Conservation (phyloP, 345 rosid species). For the Linum usitatissimum region DNA sequence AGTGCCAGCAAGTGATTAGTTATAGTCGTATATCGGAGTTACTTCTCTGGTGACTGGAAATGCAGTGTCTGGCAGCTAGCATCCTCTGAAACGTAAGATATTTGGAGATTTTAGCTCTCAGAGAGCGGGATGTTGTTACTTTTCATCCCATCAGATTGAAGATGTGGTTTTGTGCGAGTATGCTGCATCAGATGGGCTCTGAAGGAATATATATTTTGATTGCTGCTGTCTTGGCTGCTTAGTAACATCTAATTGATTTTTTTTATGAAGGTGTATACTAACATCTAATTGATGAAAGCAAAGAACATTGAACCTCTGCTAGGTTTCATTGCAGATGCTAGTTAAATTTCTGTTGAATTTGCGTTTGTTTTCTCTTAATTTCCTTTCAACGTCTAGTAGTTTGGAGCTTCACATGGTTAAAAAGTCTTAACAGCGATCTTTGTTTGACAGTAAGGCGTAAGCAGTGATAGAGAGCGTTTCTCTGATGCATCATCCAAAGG, state of each 20-base stretch:
- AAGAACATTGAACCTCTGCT: neutral
- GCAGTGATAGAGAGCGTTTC: neutral
- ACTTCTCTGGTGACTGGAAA: neutral
- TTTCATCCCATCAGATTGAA: neutral
- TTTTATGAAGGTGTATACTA: too few species aligned
- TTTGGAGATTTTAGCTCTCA: neutral
- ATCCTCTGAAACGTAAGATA: neutral
- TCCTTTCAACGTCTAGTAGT: neutral
- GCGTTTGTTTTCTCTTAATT: neutral
- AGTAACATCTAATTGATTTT: too few species aligned
- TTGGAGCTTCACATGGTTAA: neutral
- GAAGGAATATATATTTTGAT: too few species aligned
- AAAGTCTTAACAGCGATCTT: neutral
- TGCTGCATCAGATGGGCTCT: neutral
- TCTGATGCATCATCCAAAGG: neutral
- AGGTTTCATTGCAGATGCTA: neutral
- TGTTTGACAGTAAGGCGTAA: neutral
- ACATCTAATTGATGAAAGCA: neutral
- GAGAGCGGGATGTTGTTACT: neutral
- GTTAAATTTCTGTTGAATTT: neutral
- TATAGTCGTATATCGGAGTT: neutral
- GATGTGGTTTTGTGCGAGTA: neutral
- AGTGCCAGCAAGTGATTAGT: conserved; percentile 8
- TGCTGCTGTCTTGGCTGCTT: too few species aligned
- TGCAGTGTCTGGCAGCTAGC: neutral